Evolutionary conservation across 768 basidiomycete genomes (phyloP), one percentile per base, ranked within the genome.

Genomic region (Hericium erinaceus): DNA sequence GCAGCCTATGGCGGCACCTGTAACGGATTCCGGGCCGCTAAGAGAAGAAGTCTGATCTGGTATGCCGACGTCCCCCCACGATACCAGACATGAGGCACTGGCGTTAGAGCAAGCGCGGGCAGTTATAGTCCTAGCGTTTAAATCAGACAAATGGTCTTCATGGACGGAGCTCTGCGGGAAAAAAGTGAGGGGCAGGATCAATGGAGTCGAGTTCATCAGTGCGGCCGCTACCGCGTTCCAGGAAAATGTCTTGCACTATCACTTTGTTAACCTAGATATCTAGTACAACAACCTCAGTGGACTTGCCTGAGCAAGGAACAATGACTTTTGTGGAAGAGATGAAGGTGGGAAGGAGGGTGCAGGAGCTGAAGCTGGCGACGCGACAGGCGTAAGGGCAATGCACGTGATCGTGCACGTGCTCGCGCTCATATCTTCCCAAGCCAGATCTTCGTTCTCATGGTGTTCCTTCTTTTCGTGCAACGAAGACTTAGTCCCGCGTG

Each of bases 1-100:
- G 54, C 73, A 74, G 2, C 74, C 74, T 13, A 75, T 55, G 3
- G 64, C 70, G 9, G 66, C 65, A 7, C 70, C 70, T 55, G 56
- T 41, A 50, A 50, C 9, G 62, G 48, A 57, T 15, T 53, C 52
- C 10, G 37, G 52, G 15, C 40, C 28, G 38, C 13, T 22, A 38
- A 39, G 39, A 18, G 38, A 40, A 24, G 16, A 10, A 16, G 16
- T 13, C 22, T 51, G 49, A 26, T 51, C 2, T 15, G 15, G 18
- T 18, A 38, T 16, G 10, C 39, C 38, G 52, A 51, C n/a, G n/a
- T 39, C 52, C n/a, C 38, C 33, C 54, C 54, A 55, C 24, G 54
- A 55, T 13, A 41, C 26, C 28, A 55, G 20, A 41, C 54, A 44
- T 12, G 44, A 28, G 8, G 54, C 18, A 37, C 24, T 18, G n/a